These are phyloP conservation scores for Physcomitrium patens DNA, from an alignment of 225 moss, liverwort and hornwort species.

Conservation along the genomic window DNA sequence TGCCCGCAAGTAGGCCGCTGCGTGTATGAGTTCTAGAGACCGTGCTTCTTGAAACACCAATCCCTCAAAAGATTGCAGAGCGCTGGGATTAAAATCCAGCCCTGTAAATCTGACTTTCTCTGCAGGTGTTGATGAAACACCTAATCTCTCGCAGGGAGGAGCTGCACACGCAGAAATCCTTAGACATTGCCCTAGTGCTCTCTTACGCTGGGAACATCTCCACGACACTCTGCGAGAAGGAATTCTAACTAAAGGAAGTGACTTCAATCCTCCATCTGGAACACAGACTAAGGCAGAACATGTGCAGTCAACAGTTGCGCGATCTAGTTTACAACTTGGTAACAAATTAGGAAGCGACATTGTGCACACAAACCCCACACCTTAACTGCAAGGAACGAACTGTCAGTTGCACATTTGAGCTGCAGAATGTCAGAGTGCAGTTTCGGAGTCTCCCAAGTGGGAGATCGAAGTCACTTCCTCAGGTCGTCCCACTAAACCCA, in stretches of 20 bases:
- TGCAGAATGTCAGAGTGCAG: too few species aligned
- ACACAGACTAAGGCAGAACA: conserved; percentile 6
- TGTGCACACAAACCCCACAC: not conserved
- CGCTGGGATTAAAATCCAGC: conserved; percentile 36
- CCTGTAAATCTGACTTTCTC: conserved; percentile 32
- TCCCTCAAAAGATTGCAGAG: conserved; percentile 25
- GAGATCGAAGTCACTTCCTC: not conserved
- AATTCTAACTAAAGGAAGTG: not conserved
- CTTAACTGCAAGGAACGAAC: not conserved
- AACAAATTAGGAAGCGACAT: conserved; percentile 32
- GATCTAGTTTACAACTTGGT: not conserved
- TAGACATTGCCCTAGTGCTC: conserved; percentile 18
- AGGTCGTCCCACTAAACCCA: too few species aligned
- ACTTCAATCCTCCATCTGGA: conserved; percentile 7
- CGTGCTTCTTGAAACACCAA: conserved; percentile 56
- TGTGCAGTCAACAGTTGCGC: conserved; percentile 1
- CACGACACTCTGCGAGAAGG: conserved; percentile 11
- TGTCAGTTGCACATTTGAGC: conserved; percentile 17
- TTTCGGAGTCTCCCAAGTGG: not conserved
- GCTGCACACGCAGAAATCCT: conserved; percentile 31
- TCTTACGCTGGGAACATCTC: not conserved
- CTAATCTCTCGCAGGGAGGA: conserved; percentile 30
- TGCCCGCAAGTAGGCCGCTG: conserved; percentile 65
- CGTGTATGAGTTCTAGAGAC: conserved; percentile 48
- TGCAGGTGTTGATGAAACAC: conserved; percentile 13